Base-by-base conservation (phyloP, 345 rosid genomes). In the Rhizophora mangle region DNA sequence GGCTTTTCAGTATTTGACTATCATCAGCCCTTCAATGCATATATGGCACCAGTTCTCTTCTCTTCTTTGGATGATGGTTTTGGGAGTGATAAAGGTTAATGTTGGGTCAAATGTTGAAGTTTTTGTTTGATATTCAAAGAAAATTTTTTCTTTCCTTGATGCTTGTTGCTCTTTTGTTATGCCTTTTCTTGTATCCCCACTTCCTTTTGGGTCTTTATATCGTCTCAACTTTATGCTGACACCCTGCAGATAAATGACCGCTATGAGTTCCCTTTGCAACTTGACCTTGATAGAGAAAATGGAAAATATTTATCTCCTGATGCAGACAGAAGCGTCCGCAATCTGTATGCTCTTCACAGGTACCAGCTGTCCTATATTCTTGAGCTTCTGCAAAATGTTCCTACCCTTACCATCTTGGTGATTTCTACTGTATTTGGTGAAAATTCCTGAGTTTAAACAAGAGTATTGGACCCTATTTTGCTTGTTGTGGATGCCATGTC, bases 271-370 rank as follows among this genome's bases (percentile, higher is more conserved):
- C 80, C 80, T 43, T 64, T 77, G 69, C 80, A 77, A 72, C 80
- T 77, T 68, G 80, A 77, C 65, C 80, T 77, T 53, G 80, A 77
- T 68, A 60, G 67, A 73, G 81, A 68, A 16, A 60, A 64, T 54
- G 77, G 77, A 21, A 78, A 78, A 64, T 78, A 78, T 68, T 68
- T 78, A 49, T 78, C 81, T n/a, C 81, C 81, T 15, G 81, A 72
- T 1, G 81, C 81, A 3, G 77, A 78, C 31, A 61, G 77, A 49
- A 78, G 74, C 3, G 77, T 78, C 53, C 81, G 81, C 64, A 78
- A 78, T 67, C 74, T 78, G 20, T 78, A 73, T 64, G 73, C 96
- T 11, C 95, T 94, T 63, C 98, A 93, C 82, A 91, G 97, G 97
- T 91, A 81, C 59, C 62, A 63, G n/a, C 52, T 56, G 31, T 54